Evolutionary conservation across 306 rosid genomes (phyloP), one percentile per base, ranked within the genome.

Genomic region (Senna siamea): DNA sequence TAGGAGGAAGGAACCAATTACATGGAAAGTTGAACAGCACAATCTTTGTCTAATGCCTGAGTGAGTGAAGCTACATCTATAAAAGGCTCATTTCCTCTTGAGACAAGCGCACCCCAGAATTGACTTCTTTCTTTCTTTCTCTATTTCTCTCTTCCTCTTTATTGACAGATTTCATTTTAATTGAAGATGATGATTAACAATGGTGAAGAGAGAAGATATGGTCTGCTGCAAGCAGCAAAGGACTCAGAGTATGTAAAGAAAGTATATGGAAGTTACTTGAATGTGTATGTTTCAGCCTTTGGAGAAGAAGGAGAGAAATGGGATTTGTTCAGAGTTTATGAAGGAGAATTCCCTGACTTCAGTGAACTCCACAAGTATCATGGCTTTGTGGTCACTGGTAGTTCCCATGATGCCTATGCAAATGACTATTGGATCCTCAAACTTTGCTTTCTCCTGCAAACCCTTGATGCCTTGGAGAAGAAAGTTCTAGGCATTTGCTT

Each of bases 401-500:
- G 97, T 69, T 56, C 85, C 14, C 26, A 70, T 64, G 90, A 91
- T 79, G 94, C 97, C 9, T 79, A 74, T 62, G 90, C 78, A 3
- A 81, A 87, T 77, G 93, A 88, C 50, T 53, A 38, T 6, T 91
- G 93, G 93, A 70, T 90, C 61, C 69, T 79, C 76, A 67, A 82
- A 66, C 97, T 91, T 0, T 88, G 92, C 66, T 76, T 74, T 62
- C 80, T 91, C 72, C 47, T 91, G 64, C 85, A 76, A 67, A 85
- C 76, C 73, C 62, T 91, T 12, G 83, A 87, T 71, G 78, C 88
- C 68, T 89, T 87, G 89, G 78, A 69, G 66, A 91, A 89, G 78
- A 89, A 87, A 77, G 18, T 91, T 63, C 90, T 91, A 10, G 92
- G 94, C 41, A 85, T 91, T 66, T 91, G 93, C 84, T 88, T 91